Percentiles rank a stretch among this genome's conserved stretches.
These are phyloP conservation scores for Pisolithus thermaeus DNA, from an alignment of 1,284 basidiomycete genomes.

Conservation along the genomic window DNA sequence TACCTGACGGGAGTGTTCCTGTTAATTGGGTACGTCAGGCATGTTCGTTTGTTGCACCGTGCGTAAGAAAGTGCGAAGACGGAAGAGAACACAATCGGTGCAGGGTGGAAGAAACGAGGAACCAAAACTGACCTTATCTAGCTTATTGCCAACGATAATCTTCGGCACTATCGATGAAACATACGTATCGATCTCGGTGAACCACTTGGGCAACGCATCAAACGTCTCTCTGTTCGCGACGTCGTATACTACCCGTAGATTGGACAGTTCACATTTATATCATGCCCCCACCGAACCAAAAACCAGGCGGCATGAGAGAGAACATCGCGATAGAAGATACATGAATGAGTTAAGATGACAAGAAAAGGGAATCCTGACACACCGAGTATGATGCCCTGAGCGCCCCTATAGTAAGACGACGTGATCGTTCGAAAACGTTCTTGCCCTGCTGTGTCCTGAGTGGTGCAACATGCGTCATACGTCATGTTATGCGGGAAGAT, in stretches of 20 bases:
- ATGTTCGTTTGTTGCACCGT: slow-evolving; percentile 39
- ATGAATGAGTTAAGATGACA: slow-evolving; percentile 53
- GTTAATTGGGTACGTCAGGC: slow-evolving; percentile 36
- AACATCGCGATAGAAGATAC: slow-evolving; percentile 26
- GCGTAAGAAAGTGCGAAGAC: neutral
- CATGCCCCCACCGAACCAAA: too few relatives aligned
- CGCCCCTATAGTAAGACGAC: slow-evolving; percentile 88
- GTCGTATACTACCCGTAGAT: slow-evolving; percentile 72
- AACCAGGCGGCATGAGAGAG: neutral
- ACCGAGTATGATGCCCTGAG: slow-evolving; percentile 92
- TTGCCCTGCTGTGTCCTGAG: slow-evolving; percentile 85
- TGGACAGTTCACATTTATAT: too few relatives aligned
- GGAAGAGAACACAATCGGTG: neutral
- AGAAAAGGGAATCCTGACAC: slow-evolving; percentile 69
- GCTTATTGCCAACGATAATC: slow-evolving; percentile 94
- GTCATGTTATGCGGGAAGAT: slow-evolving; percentile 20
- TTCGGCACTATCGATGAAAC: slow-evolving; percentile 86
- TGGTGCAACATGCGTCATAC: neutral
- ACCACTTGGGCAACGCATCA: too few relatives aligned
- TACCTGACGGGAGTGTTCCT: slow-evolving; percentile 91
- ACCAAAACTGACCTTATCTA: slow-evolving; percentile 70
- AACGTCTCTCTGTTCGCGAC: slow-evolving; percentile 89
- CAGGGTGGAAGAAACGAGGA: neutral
- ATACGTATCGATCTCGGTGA: slow-evolving; percentile 92
- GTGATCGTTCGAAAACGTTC: slow-evolving; percentile 91